phyloP scores from a whole-genome alignment of 192 early-diverging fungal species.

The Chytriomyces hyalinus region DNA sequence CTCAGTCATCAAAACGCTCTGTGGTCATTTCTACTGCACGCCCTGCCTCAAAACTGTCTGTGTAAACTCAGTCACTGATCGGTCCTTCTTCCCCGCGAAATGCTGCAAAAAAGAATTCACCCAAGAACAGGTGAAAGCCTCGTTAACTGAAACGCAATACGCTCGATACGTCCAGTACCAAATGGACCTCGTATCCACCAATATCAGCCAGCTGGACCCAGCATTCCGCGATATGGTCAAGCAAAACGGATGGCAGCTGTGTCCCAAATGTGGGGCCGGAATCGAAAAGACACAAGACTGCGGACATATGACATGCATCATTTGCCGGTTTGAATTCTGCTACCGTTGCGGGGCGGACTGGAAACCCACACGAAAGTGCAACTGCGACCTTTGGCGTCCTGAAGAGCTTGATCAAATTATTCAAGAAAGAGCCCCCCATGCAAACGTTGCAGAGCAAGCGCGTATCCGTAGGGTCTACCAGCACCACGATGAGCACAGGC shows the following conservation, averaged over 20 bases:
- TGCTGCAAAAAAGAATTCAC: slow-evolving; percentile 27
- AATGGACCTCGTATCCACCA: neutral
- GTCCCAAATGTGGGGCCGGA: slow-evolving; percentile 29
- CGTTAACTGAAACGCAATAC: neutral
- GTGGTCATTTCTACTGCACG: slow-evolving; percentile 26
- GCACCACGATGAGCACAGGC: slow-evolving; percentile 26
- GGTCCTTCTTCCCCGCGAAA: slow-evolving; percentile 5
- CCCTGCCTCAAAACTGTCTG: slow-evolving; percentile 14
- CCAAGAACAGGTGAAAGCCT: slow-evolving; percentile 1
- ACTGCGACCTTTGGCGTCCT: slow-evolving; percentile 20
- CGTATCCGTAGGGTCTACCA: slow-evolving; percentile 25
- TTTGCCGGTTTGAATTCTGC: slow-evolving; percentile 31
- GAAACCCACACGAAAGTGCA: slow-evolving; percentile 21
- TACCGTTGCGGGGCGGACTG: slow-evolving; percentile 26
- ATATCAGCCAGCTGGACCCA: slow-evolving; percentile 22
- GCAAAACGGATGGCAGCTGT: slow-evolving; percentile 29
- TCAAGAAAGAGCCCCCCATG: slow-evolving; percentile 18
- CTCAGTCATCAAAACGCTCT: slow-evolving; percentile 3
- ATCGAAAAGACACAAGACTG: slow-evolving; percentile 29
- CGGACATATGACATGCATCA: slow-evolving; percentile 35
- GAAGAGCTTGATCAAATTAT: slow-evolving; percentile 30
- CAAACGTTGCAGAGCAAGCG: neutral
- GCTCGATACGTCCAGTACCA: slow-evolving; percentile 10
- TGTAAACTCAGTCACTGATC: slow-evolving; percentile 16
- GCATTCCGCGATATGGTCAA: slow-evolving; percentile 26